phyloP scores from a whole-genome alignment of 192 early-diverging fungal genomes.

The Thamnidium elegans region DNA sequence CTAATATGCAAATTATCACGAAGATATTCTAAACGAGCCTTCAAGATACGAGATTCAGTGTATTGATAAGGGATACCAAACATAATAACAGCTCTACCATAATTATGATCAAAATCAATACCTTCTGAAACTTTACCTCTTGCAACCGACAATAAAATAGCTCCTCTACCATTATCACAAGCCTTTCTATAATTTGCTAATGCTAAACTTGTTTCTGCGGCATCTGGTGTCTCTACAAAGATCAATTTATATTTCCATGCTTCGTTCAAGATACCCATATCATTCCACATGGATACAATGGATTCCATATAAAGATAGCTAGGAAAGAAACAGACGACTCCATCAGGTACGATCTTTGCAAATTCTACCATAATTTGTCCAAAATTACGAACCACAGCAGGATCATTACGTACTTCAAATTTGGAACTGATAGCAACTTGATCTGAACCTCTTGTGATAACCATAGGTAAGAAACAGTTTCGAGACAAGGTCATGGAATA shows the following conservation, averaged over 20 bases:
- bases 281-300: constrained; percentile 98
- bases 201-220: constrained; percentile 92
- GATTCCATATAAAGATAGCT: constrained; percentile 98
- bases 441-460: constrained; percentile 95
- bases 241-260: constrained; percentile 96
- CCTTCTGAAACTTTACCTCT: constrained; percentile 99
- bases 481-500: constrained; percentile 96
- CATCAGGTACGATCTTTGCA: constrained; percentile 92
- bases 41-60: constrained; percentile 91
- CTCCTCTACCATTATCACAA: constrained; percentile 98
- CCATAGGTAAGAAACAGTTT: constrained; percentile 94
- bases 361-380: constrained; percentile 95
- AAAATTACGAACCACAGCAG: constrained; percentile 98
- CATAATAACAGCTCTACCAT: constrained; percentile 97
- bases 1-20: constrained; percentile 90
- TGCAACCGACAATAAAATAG: constrained; percentile 94
- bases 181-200: constrained; percentile 93
- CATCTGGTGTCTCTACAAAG: constrained; percentile 99
- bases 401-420: constrained; percentile 98
- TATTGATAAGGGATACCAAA: constrained; percentile 99
- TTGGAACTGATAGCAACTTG: constrained; percentile 97
- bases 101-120: constrained; percentile 99
- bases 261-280: constrained; percentile 92
- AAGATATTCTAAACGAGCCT: constrained; percentile 93
- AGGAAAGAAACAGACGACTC: constrained; percentile 97